Percentiles rank a stretch among this genome's conserved stretches.
phyloP scores from a whole-genome alignment of 345 rosid species.

The Angophora floribunda region DNA sequence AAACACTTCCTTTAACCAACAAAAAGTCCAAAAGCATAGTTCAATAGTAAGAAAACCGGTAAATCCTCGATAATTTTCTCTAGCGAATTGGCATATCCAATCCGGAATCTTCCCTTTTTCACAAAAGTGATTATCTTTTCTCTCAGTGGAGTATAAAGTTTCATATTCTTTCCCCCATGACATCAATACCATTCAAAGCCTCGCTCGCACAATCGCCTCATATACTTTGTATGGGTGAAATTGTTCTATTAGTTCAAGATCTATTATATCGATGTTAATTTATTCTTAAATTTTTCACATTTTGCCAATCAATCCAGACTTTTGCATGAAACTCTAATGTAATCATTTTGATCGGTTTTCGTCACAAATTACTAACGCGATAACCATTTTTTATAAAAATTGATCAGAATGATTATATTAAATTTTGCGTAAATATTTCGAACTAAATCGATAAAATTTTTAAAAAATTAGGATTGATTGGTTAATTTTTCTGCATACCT shows the following conservation, averaged over 20 bases:
- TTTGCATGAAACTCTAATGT: background rate
- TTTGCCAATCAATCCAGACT: too few relatives aligned
- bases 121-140: background rate
- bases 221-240: background rate
- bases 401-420: fast-evolving
- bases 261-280: background rate
- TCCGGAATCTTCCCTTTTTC: too few relatives aligned
- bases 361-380: background rate
- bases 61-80: too few relatives aligned
- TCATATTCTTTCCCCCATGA: background rate
- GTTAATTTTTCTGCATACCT: background rate
- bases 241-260: fast-evolving
- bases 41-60: too few relatives aligned
- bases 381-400: fast-evolving
- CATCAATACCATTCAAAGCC: background rate
- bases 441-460: background rate
- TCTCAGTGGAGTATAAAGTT: background rate
- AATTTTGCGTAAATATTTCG: fast-evolving
- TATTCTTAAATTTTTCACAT: background rate
- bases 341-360: fast-evolving
- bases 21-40: too few relatives aligned
- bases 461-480: fast-evolving
- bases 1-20: background rate
- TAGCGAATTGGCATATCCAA: too few relatives aligned
- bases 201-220: background rate